A percentile compares a stretch with the other conserved stretches of the same genome.
Conservation (phyloP, 495 filamentous ascomycete species). For the Staphylotrichum longicolle region DNA sequence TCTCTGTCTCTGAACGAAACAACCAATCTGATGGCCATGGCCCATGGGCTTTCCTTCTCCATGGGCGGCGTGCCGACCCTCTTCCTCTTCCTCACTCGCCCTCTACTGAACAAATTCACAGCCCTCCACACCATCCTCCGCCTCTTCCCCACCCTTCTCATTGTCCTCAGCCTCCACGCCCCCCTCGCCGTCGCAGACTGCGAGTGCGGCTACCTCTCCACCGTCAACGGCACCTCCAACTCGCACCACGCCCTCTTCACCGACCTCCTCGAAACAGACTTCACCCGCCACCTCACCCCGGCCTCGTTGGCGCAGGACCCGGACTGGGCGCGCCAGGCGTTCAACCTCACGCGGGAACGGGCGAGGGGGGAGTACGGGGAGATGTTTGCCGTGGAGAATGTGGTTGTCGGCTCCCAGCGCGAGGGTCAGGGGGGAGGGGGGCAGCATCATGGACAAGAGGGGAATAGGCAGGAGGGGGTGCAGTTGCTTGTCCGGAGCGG, state of each 20-base stretch:
- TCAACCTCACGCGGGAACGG: constrained; percentile 52
- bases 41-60: too few species aligned
- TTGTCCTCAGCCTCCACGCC: constrained; percentile 23
- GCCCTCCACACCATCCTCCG: background rate
- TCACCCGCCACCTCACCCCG: constrained; percentile 45
- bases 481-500: constrained; percentile 56
- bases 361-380: constrained; percentile 67
- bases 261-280: constrained; percentile 67
- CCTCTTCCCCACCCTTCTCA: constrained; percentile 8
- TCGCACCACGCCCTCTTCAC: constrained; percentile 52
- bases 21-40: too few species aligned
- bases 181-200: constrained; percentile 48
- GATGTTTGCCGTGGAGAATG: constrained; percentile 52
- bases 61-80: too few species aligned
- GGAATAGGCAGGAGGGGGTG: constrained; percentile 41
- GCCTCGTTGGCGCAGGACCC: too few species aligned
- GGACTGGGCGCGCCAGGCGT: constrained; percentile 63
- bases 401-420: constrained; percentile 48
- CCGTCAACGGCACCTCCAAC: constrained; percentile 27
- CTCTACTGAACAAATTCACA: too few species aligned
- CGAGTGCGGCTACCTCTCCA: constrained; percentile 65
- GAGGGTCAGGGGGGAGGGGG: constrained; percentile 35
- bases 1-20: too few species aligned
- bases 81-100: too few species aligned
- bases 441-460: constrained; percentile 32